Evolutionary conservation across 2,329 filamentous ascomycete genomes (phyloP).

Genomic region (Phyllosticta citribraziliensis): DNA sequence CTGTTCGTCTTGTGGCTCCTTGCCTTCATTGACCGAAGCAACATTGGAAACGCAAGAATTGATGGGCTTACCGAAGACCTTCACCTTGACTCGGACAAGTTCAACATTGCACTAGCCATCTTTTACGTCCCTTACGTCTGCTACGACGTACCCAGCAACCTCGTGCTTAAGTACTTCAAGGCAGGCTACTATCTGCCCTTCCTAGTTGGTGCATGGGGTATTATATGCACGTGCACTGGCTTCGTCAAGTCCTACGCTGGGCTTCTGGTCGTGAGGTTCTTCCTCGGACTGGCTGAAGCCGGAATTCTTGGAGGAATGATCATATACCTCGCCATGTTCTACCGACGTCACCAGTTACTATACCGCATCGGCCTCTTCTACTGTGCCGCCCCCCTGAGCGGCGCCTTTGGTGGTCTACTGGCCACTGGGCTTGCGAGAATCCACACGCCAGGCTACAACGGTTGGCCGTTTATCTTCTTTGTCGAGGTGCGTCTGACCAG

Average conservation of each 20-base stretch:
- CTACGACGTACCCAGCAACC: conserved; percentile 32
- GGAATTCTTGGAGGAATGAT: conserved; percentile 33
- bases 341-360: conserved; percentile 31
- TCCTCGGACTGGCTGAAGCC: conserved; percentile 34
- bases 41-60: conserved; percentile 35
- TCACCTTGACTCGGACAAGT: conserved; percentile 29
- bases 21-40: conserved; percentile 38
- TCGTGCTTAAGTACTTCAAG: conserved; percentile 31
- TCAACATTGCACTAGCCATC: conserved; percentile 34
- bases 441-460: conserved; percentile 25
- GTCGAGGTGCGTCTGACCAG: conserved; percentile 15
- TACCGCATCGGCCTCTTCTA: conserved; percentile 31
- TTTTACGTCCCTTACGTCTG: conserved; percentile 38
- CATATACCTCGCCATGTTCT: conserved; percentile 35
- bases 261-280: conserved; percentile 30
- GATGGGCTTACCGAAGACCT: conserved; percentile 32
- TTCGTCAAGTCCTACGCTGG: conserved; percentile 32
- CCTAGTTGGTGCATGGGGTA: conserved; percentile 31
- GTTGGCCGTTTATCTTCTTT: conserved; percentile 31
- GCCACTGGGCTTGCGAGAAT: conserved; percentile 34
- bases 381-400: conserved; percentile 28
- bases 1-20: conserved; percentile 38
- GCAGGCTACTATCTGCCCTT: conserved; percentile 32
- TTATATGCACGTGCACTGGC: conserved; percentile 31
- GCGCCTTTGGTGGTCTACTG: conserved; percentile 34